Percentiles rank a stretch among this genome's conserved stretches.
Conservation (phyloP, 805 yeast species). For the Candida tibetensis region DNA sequence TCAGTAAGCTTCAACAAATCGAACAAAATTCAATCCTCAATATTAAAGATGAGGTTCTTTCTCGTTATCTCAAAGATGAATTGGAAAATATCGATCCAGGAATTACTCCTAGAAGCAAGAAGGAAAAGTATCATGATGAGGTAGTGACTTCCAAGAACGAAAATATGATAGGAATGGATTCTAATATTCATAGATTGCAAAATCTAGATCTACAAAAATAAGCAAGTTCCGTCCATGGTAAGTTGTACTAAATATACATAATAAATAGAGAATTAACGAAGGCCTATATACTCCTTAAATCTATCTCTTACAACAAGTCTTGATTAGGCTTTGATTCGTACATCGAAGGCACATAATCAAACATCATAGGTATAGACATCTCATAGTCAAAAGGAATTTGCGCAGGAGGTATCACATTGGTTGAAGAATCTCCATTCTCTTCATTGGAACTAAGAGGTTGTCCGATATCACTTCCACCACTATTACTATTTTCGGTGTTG, state of each 20-base stretch:
- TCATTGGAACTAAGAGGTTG: background rate
- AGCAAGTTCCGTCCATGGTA: background rate
- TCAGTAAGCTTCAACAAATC: slow-evolving; percentile 56
- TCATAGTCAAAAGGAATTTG: slow-evolving; percentile 11
- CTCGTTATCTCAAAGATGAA: slow-evolving; percentile 62
- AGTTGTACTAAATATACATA: no score
- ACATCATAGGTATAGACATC: slow-evolving; percentile 9
- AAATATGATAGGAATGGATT: slow-evolving; percentile 22
- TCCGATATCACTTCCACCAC: background rate
- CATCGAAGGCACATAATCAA: slow-evolving; percentile 8
- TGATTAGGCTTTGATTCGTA: slow-evolving; percentile 1
- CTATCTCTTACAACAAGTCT: background rate
- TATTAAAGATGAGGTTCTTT: slow-evolving; percentile 64
- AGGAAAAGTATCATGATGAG: slow-evolving; percentile 12
- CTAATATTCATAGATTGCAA: slow-evolving; percentile 33
- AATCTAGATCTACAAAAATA: slow-evolving; percentile 22
- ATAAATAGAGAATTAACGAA: no score
- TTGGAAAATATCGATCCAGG: slow-evolving; percentile 10
- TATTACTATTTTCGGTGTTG: background rate
- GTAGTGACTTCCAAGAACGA: slow-evolving; percentile 13
- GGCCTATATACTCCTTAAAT: no score
- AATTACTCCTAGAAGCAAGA: slow-evolving; percentile 16
- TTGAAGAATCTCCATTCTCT: slow-evolving; percentile 1
- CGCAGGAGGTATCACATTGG: slow-evolving; percentile 10
- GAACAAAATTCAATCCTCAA: slow-evolving; percentile 54